Evolutionary conservation across 345 rosid species (phyloP).

Genomic region (Corchorus olitorius): DNA sequence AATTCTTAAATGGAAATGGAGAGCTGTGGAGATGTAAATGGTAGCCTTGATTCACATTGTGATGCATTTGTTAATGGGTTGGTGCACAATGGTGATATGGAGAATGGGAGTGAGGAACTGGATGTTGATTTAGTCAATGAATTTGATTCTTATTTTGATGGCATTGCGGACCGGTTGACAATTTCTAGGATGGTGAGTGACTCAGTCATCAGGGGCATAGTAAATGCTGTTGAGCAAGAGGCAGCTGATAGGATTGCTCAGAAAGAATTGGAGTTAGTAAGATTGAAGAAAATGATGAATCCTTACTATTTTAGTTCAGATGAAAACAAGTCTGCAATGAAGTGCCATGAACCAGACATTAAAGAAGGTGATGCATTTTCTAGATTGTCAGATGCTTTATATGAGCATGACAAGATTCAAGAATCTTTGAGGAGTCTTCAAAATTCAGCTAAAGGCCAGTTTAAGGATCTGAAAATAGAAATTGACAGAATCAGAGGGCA

Average conservation of each 20-base stretch:
- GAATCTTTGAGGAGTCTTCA: conserved; percentile 45
- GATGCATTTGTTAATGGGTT: conserved; percentile 19
- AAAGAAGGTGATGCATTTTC: conserved; percentile 13
- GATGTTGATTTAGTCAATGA: conserved; percentile 51
- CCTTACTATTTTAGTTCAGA: conserved; percentile 34
- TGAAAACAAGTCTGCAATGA: conserved; percentile 21
- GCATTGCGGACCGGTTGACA: conserved; percentile 50
- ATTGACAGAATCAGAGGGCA: conserved; percentile 46
- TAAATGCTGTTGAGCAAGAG: conserved; percentile 62
- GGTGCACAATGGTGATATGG: conserved; percentile 19
- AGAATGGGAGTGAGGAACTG: conserved; percentile 50
- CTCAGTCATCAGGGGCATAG: conserved; percentile 75
- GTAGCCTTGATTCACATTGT: conserved; percentile 18
- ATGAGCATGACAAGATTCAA: conserved; percentile 25
- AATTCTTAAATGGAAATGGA: conserved; percentile 32
- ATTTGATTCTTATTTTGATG: conserved; percentile 65
- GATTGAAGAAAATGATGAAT: conserved; percentile 43
- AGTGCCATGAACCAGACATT: conserved; percentile 16
- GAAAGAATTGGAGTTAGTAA: conserved; percentile 66
- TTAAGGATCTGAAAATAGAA: conserved; percentile 59
- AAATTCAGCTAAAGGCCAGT: conserved; percentile 45
- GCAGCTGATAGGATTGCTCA: conserved; percentile 63
- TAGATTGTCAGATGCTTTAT: conserved; percentile 21
- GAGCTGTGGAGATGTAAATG: conserved; percentile 33
- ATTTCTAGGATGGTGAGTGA: conserved; percentile 82